Evolutionary conservation across 768 basidiomycete species (phyloP).

Genomic region (Macrolepiota fuliginosa): DNA sequence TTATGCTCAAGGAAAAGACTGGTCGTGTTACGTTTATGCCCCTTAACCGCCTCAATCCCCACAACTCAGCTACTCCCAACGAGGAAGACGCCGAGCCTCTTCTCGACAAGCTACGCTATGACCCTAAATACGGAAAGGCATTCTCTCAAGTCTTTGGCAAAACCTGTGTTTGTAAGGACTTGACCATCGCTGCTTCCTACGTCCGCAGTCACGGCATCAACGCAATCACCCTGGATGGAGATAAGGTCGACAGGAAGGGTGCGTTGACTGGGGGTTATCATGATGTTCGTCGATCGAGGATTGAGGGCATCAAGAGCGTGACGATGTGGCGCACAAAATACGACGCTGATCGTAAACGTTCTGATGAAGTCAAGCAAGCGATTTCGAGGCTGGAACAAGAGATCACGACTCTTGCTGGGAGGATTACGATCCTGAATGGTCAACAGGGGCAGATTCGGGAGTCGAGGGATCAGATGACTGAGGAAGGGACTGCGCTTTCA

Average conservation of each 20-base stretch:
- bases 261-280: slow-evolving; percentile 96
- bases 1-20: slow-evolving; percentile 91
- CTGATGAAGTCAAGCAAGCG: slow-evolving; percentile 71
- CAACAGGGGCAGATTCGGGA: slow-evolving; percentile 72
- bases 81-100: slow-evolving; percentile 79
- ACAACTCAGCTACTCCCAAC: slow-evolving; percentile 59
- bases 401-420: slow-evolving; percentile 72
- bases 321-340: slow-evolving; percentile 73
- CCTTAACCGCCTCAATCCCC: slow-evolving; percentile 88
- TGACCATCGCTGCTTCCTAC: slow-evolving; percentile 90
- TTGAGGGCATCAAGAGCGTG: slow-evolving; percentile 82
- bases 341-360: slow-evolving; percentile 59
- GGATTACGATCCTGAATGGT: slow-evolving; percentile 65
- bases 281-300: slow-evolving; percentile 84
- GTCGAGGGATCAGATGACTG: slow-evolving; percentile 61
- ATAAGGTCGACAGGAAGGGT: slow-evolving; percentile 96
- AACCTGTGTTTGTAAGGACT: slow-evolving; percentile 92
- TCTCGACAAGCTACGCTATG: slow-evolving; percentile 79
- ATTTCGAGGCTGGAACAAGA: slow-evolving; percentile 80
- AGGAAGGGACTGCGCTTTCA: slow-evolving; percentile 56
- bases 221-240: slow-evolving; percentile 96
- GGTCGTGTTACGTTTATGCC: slow-evolving; percentile 99
- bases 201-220: slow-evolving; percentile 94
- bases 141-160: slow-evolving; percentile 98
- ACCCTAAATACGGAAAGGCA: slow-evolving; percentile 69